These are phyloP conservation scores for Plectosphaerella sp. DNA, from an alignment of 2,329 filamentous ascomycete species.

Conservation along the genomic window DNA sequence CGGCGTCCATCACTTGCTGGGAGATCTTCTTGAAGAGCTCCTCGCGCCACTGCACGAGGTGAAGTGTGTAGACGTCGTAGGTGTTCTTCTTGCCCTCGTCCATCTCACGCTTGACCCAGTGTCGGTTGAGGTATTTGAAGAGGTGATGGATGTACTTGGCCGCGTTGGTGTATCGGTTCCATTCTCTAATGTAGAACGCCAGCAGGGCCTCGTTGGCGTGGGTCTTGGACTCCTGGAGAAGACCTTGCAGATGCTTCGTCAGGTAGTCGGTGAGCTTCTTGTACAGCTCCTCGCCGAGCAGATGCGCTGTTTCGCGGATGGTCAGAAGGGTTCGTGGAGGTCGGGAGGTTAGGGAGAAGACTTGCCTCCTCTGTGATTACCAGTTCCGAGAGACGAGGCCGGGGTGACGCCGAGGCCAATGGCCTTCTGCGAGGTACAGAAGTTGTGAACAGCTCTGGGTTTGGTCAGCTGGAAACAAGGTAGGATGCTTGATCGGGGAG, in stretches of 20 bases:
- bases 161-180: slow-evolving; percentile 90
- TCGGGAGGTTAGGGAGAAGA: slow-evolving; percentile 12
- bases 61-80: slow-evolving; percentile 95
- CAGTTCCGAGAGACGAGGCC: slow-evolving; percentile 33
- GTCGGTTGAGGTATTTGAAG: slow-evolving; percentile 92
- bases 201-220: slow-evolving; percentile 89
- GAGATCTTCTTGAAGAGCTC: slow-evolving; percentile 85
- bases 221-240: slow-evolving; percentile 67
- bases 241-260: slow-evolving; percentile 65
- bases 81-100: slow-evolving; percentile 98
- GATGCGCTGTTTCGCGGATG: slow-evolving; percentile 60
- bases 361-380: slow-evolving; percentile 67
- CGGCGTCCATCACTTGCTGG: slow-evolving; percentile 88
- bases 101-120: slow-evolving; percentile 99
- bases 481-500: not conserved
- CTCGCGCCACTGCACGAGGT: slow-evolving; percentile 91
- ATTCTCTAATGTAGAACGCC: slow-evolving; percentile 92
- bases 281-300: slow-evolving; percentile 94
- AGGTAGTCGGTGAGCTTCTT: slow-evolving; percentile 86
- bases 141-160: slow-evolving; percentile 97
- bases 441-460: slow-evolving; percentile 86
- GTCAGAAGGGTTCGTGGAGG: not conserved
- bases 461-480: not conserved
- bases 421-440: slow-evolving; percentile 96
- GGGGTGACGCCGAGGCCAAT: slow-evolving; percentile 48